These are phyloP conservation scores for Ligustrum vulgare DNA, from an alignment of 257 asterid genomes.

Conservation along the genomic window DNA sequence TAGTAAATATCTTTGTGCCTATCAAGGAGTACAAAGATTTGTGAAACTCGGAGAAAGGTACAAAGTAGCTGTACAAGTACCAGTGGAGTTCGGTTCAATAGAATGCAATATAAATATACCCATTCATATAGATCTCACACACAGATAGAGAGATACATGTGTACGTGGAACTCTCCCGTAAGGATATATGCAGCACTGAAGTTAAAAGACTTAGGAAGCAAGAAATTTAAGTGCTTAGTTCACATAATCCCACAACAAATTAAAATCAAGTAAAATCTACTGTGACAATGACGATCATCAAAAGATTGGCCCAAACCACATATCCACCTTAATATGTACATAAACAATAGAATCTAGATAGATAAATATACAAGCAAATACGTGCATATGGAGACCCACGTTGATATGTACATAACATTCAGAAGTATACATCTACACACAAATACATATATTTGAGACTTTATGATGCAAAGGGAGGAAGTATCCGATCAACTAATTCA, in stretches of 20 bases:
- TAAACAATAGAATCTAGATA: not conserved
- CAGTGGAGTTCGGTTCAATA: not conserved
- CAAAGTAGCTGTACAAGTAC: not conserved
- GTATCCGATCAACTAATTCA: conserved; percentile 31
- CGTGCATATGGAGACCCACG: not conserved
- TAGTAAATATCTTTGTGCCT: not conserved
- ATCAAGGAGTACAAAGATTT: not conserved
- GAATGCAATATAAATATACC: not conserved
- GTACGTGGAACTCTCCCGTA: not conserved
- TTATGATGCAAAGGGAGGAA: not conserved
- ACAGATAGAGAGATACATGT: not conserved
- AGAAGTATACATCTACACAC: not conserved
- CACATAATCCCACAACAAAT: not conserved
- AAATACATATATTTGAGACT: not conserved
- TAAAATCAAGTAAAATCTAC: not conserved
- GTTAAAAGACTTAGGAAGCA: not conserved
- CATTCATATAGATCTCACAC: not conserved
- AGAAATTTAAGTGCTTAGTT: not conserved
- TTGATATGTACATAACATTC: not conserved
- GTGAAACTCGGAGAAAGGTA: not conserved
- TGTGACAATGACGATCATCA: not conserved
- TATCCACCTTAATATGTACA: not conserved
- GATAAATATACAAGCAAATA: not conserved
- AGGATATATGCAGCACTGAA: not conserved
- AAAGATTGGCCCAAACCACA: not conserved